Evolutionary conservation across 2,329 filamentous ascomycete species (phyloP), one percentile per base, ranked within the genome.

Genomic region (Alternaria panax): DNA sequence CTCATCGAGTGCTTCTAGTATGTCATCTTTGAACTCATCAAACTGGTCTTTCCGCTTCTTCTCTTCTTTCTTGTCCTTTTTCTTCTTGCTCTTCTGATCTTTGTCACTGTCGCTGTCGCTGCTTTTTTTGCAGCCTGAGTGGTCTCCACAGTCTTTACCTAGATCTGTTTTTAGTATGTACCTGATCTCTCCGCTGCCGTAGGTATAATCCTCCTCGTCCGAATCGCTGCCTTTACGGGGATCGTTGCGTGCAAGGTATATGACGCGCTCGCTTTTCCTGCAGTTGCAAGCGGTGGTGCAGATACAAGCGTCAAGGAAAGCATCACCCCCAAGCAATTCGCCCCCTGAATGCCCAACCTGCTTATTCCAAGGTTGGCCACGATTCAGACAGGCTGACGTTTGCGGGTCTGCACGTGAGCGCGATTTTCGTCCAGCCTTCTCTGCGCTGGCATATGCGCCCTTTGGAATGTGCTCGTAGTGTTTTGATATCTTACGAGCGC

Each of bases 221-320:
- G 43, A 51, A 2, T 57, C 55, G 20, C 34, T 38, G 11, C 50
- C 51, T 9, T n/a, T 34, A 4, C 32, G 45, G 7, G 45, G 40
- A 7, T 59, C 46, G 18, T 54, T 25, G 14, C 47, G 57, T 24
- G 51, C 38, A 36, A 68, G 60, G 57, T 74, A 74, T 11, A 74
- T 28, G 7, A 73, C 70, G 6, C 72, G 66, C 28, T 73, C 67
- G 1, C 71, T 70, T 32, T 72, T 71, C 11, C 72, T 63, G 54
- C 72, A 75, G 2, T 52, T 66, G 48, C 74, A 76, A 14, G 62
- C 62, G 7, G 63, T 71, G 1, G 72, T 73, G 52, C 74, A 76
- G 4, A 60, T 67, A 55, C 74, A 76, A 3, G 70, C 71, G 42
- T 75, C 72, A 1, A 76, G 68, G 36, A 69, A 74, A 2, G 63